These are phyloP conservation scores for Aspergillus japonicus DNA, from an alignment of 2,329 filamentous ascomycete species.

Conservation along the genomic window DNA sequence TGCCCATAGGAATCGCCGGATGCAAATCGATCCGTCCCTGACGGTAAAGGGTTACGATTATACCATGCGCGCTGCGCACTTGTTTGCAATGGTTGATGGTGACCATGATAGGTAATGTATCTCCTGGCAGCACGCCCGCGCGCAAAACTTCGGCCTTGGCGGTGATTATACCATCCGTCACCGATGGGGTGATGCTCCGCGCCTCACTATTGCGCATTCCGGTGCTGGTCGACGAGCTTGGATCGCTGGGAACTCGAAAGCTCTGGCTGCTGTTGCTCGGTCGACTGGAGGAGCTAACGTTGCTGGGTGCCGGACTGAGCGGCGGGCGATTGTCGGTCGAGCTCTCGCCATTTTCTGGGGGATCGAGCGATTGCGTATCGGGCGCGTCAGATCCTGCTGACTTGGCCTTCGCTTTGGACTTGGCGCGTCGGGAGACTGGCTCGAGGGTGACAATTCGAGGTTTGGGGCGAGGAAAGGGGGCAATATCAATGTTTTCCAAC, in stretches of 20 bases:
- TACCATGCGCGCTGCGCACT: constrained; percentile 85
- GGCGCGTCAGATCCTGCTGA: constrained; percentile 42
- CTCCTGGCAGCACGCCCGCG: constrained; percentile 82
- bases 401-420: constrained; percentile 55
- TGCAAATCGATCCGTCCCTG: constrained; percentile 86
- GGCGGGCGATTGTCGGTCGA: constrained; percentile 40
- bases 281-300: constrained; percentile 68
- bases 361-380: constrained; percentile 48
- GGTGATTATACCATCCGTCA: constrained; percentile 76
- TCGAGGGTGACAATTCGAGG: constrained; percentile 83
- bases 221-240: constrained; percentile 38
- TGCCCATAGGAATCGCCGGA: constrained; percentile 58
- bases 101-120: constrained; percentile 75
- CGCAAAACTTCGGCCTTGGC: constrained; percentile 79
- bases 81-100: constrained; percentile 83
- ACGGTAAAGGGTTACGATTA: constrained; percentile 89
- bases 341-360: constrained; percentile 41
- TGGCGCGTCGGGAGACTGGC: constrained; percentile 71
- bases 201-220: constrained; percentile 48
- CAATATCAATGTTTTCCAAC: constrained; percentile 81
- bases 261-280: constrained; percentile 64
- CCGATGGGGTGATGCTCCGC: constrained; percentile 52
- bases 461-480: constrained; percentile 69
- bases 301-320: constrained; percentile 58
- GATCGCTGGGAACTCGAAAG: constrained; percentile 53